phyloP scores from a whole-genome alignment of 139 green algal genomes.

The Mesotaenium endlicherianum region DNA sequence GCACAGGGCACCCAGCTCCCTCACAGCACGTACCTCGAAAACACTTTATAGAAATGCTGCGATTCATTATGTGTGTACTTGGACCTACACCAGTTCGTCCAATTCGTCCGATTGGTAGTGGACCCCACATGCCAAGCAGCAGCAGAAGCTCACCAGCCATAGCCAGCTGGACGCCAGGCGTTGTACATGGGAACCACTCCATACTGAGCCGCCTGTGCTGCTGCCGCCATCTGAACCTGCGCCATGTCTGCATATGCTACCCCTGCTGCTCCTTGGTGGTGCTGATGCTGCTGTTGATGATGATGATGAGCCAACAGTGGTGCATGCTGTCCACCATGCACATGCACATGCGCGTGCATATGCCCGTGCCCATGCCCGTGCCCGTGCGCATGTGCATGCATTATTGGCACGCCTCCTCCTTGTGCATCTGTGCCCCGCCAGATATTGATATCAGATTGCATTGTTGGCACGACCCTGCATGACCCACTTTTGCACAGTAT shows the following conservation, averaged over 20 bases:
- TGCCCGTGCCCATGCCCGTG: too few relatives aligned
- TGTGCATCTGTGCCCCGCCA: too few relatives aligned
- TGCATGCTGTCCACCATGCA: not conserved
- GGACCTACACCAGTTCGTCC: not conserved
- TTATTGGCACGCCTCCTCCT: not conserved
- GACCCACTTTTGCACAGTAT: too few relatives aligned
- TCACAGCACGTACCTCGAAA: not conserved
- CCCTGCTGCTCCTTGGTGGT: not conserved
- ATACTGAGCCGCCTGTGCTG: not conserved
- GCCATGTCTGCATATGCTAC: not conserved
- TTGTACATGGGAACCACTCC: not conserved
- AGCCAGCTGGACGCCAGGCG: not conserved
- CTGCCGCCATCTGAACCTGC: slow-evolving; percentile 7
- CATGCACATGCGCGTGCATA: too few relatives aligned
- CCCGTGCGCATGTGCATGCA: not conserved
- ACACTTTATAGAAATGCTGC: not conserved
- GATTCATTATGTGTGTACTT: not conserved
- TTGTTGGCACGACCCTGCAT: too few relatives aligned
- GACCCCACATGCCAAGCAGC: not conserved
- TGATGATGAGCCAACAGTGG: too few relatives aligned
- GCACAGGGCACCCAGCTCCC: too few relatives aligned
- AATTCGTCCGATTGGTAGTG: not conserved
- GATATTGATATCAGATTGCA: too few relatives aligned
- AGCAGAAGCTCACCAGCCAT: not conserved
- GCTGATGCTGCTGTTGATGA: not conserved